Evolutionary conservation across 1,284 basidiomycete genomes (phyloP).

Genomic region (Porodaedalea pini): DNA sequence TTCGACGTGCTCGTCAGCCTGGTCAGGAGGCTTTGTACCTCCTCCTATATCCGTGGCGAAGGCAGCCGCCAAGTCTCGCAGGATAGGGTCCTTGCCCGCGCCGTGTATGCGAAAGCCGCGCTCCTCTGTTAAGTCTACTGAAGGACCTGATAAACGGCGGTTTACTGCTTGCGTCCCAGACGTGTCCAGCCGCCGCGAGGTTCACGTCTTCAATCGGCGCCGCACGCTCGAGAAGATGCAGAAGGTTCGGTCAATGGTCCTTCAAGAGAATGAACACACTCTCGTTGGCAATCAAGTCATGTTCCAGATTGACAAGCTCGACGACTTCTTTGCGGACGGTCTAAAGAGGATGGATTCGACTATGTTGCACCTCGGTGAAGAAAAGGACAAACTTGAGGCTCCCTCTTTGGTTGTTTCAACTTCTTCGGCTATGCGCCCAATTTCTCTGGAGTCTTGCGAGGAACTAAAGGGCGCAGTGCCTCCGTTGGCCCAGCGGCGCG

Average conservation of each 20-base stretch:
- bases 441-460: conserved; percentile 12
- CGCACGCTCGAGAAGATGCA: conserved; percentile 8
- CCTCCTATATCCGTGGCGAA: conserved; percentile 3
- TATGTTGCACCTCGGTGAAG: conserved; percentile 9
- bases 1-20: conserved; percentile 15
- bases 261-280: background rate
- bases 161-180: conserved; percentile 2
- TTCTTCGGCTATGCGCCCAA: conserved; percentile 8
- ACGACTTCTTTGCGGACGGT: conserved; percentile 17
- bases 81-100: background rate
- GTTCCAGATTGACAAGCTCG: conserved; percentile 12
- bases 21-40: conserved; percentile 10
- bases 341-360: conserved; percentile 15
- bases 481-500: conserved; percentile 16
- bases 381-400: conserved; percentile 1
- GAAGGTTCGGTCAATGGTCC: background rate
- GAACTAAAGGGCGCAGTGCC: background rate
- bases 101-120: background rate
- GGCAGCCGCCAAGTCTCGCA: background rate
- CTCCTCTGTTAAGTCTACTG: background rate
- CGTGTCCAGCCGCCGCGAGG: conserved; percentile 10
- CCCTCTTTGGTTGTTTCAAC: conserved; percentile 16
- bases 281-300: background rate
- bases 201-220: conserved; percentile 16
- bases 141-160: background rate